Evolutionary conservation across 164 flowering plant species (phyloP).

Genomic region (Tetrastigma voinierianum): DNA sequence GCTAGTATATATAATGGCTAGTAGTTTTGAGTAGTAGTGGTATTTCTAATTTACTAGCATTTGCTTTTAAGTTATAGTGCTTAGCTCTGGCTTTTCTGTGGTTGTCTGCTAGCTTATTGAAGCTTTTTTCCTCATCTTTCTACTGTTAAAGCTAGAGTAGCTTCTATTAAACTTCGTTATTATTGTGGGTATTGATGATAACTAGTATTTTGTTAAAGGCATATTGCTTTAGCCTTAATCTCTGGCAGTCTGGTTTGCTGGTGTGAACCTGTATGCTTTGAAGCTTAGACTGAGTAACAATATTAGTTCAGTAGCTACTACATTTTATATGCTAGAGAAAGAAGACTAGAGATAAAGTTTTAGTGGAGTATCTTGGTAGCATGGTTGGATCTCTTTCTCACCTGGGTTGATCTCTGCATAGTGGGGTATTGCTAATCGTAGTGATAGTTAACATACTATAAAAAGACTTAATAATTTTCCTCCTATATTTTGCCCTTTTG

Average conservation of each 20-base stretch:
- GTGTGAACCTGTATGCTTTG: neutral
- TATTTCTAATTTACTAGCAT: constrained; percentile 2
- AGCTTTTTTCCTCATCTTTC: neutral
- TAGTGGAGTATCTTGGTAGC: neutral
- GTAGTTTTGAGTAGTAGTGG: constrained; percentile 8
- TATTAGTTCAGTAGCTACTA: neutral
- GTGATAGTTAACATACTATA: constrained; percentile 1
- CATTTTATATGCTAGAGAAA: neutral
- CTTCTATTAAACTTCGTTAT: neutral
- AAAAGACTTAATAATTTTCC: constrained; percentile 8
- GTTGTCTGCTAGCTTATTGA: constrained; percentile 1
- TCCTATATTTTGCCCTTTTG: constrained; percentile 15
- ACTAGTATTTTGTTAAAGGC: neutral
- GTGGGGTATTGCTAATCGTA: constrained; percentile 2
- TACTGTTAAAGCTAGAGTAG: neutral
- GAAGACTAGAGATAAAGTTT: constrained; percentile 1
- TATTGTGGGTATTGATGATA: constrained; percentile 5
- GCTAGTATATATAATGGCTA: constrained; percentile 8
- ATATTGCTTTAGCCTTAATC: neutral
- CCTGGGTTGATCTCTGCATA: constrained; percentile 4
- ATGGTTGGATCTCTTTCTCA: neutral
- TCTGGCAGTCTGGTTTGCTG: neutral
- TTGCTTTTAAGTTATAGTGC: constrained; percentile 5
- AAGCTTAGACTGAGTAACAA: neutral
- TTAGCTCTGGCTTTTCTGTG: constrained; percentile 3